Conservation (phyloP, 225 moss, liverwort and hornwort genomes). For the Takakia lepidozioides region DNA sequence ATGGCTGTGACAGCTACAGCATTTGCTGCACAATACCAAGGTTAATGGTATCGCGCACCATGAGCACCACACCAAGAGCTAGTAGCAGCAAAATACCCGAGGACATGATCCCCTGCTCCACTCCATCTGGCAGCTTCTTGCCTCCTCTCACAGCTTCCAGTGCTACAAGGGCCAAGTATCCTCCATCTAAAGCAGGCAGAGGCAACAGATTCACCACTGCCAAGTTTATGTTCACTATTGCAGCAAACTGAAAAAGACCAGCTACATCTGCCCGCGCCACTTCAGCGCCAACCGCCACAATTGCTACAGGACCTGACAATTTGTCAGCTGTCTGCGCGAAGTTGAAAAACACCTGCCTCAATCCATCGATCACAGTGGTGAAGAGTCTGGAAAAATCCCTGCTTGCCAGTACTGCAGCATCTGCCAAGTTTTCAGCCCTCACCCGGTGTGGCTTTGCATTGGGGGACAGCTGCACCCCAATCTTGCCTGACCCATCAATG, state of each 20-base stretch:
- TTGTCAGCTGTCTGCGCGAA: constrained; percentile 91
- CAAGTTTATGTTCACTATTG: constrained; percentile 85
- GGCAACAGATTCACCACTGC: constrained; percentile 83
- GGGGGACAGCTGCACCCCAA: constrained; percentile 87
- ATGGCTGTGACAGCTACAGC: too few species aligned
- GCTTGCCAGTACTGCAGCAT: constrained; percentile 41
- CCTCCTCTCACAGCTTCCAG: constrained; percentile 81
- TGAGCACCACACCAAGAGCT: constrained; percentile 75
- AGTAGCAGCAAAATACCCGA: constrained; percentile 83
- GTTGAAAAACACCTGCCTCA: constrained; percentile 79
- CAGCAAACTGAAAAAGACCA: constrained; percentile 88
- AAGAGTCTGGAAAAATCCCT: constrained; percentile 58
- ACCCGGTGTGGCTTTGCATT: constrained; percentile 72
- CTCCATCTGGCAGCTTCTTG: constrained; percentile 81
- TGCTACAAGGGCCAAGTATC: constrained; percentile 69
- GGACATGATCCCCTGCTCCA: constrained; percentile 93
- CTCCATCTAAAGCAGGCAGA: constrained; percentile 86
- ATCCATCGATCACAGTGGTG: constrained; percentile 46
- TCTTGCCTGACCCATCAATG: constrained; percentile 76
- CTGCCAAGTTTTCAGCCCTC: constrained; percentile 45
- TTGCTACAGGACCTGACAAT: constrained; percentile 81
- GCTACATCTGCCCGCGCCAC: constrained; percentile 78
- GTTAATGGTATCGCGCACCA: constrained; percentile 95
- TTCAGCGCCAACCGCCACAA: constrained; percentile 92
- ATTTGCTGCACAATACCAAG: constrained; percentile 89